These are phyloP conservation scores for Xylogone sp. DNA, from an alignment of 2,329 filamentous ascomycete species.

Conservation along the genomic window DNA sequence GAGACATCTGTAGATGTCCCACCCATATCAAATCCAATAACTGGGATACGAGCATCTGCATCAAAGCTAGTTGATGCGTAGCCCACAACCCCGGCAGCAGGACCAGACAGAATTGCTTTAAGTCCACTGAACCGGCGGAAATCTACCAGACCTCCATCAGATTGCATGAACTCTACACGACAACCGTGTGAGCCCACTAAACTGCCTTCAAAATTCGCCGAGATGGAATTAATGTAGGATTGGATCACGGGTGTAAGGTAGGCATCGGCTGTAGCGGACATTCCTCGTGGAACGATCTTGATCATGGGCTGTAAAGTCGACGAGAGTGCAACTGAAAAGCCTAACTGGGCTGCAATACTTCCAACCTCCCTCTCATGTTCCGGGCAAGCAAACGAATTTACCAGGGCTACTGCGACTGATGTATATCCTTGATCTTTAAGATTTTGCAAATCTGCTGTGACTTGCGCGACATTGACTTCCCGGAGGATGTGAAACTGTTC, in stretches of 20 bases:
- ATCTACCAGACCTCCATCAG: conserved; percentile 34
- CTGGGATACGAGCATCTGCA: conserved; percentile 56
- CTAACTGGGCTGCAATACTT: conserved; percentile 57
- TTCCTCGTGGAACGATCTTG: conserved; percentile 63
- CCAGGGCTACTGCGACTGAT: conserved; percentile 62
- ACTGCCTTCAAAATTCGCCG: conserved; percentile 59
- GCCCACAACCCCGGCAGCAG: conserved; percentile 65
- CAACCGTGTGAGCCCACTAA: conserved; percentile 52
- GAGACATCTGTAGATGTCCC: conserved; percentile 68
- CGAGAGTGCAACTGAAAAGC: conserved; percentile 61
- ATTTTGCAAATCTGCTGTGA: conserved; percentile 49
- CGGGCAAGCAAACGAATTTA: conserved; percentile 69
- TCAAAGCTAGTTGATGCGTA: conserved; percentile 62
- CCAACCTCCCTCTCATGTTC: conserved; percentile 61
- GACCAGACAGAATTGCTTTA: conserved; percentile 61
- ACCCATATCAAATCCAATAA: conserved; percentile 69
- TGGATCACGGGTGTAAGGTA: conserved; percentile 66
- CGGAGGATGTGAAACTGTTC: too few species aligned
- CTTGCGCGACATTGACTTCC: conserved; percentile 49
- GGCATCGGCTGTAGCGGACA: conserved; percentile 64
- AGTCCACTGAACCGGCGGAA: conserved; percentile 58
- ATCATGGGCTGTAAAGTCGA: conserved; percentile 69
- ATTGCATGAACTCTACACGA: conserved; percentile 68
- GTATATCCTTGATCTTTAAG: conserved; percentile 56
- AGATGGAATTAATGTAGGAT: conserved; percentile 63